Base-by-base conservation (phyloP, 1,284 basidiomycete species). In the Trametes hirsuta region DNA sequence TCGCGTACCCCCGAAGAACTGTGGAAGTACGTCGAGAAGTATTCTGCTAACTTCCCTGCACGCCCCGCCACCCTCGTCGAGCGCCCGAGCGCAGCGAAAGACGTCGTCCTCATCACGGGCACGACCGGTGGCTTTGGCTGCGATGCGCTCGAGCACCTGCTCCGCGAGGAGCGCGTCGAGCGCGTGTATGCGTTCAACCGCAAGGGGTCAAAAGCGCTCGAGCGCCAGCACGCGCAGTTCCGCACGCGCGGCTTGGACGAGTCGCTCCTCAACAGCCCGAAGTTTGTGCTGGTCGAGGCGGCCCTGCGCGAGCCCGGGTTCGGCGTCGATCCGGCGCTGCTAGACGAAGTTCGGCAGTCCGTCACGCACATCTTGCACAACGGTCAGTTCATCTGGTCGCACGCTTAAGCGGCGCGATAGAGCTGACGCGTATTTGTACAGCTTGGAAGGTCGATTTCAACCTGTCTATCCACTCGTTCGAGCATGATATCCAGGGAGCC, bases 381-480 rank as follows among this genome's bases (percentile, higher is more conserved):
- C 41, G 75, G 75, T 76, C 53, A 15, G 59, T 56, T n/a, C 56
- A 66, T 60, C 25, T 21, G 15, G 6, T 22, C 24, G 8, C 14
- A 15, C 8, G 21, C 37, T 14, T 1, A 4, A 12, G 15, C 9
- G 2, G 30, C 30, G 30, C 5, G 30, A 4, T 8, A 8, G 8
- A 30, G 10, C 49, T 49, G 35, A 18, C 15, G 30, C 6, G 5
- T 30, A 21, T 0, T 30, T 35, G 6, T 18, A 11, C 42, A 72
- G 76, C 76, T 3, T 78, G 75, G 74, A 65, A 61, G 1, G 71
- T 79, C 25, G 70, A 78, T 59, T 77, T 78, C 66, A 75, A 74
- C 53, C 58, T 74, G 9, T 12, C 65, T 1, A 53, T 69, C 5
- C 15, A 49, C 1, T 68, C 67, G 9, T 71, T 69, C 55, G 69